Evolutionary conservation across 1,284 basidiomycete genomes (phyloP), one percentile per base, ranked within the genome.

Genomic region (Boletellus deceptivus): DNA sequence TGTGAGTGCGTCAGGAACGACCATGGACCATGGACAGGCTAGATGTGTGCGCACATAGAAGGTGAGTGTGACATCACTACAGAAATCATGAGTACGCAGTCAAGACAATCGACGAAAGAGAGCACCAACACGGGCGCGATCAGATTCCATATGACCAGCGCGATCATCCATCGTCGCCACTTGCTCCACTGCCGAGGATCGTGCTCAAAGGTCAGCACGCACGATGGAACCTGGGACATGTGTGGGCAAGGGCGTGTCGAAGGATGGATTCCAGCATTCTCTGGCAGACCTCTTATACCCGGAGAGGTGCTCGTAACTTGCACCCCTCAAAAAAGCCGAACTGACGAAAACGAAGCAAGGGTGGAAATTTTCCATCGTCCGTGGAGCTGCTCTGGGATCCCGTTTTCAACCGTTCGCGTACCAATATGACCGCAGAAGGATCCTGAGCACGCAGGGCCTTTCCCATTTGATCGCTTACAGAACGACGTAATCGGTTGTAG

Each of bases 101-200:
- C 39, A 29, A 45, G 8, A 54, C 20, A 20, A 46, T 9, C 13
- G 18, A 50, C 4, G 24, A 48, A 44, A 48, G 6, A 46, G 31
- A 34, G 36, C 14, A 56, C 61, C 13, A n/a, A 63, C 62, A 63
- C 42, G 2, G 54, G 63, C 34, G 62, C 61, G 20, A 64, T 58
- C 38, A 65, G 33, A 47, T 64, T 64, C 55, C 55, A 60, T 49
- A 63, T 57, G 1, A 63, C 54, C 33, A 61, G 50, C 17, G 60
- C 54, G 35, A 66, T 57, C 48, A 36, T 46, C 61, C 61, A 65
- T 48, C 59, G 56, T 46, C 55, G 54, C 54, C 54, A 49, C 27
- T 58, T 64, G 57, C 54, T 60, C 62, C 62, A 64, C 46, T 59
- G 49, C 27, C 53, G 53, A 29, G 62, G 64, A 54, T 66, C 62